A percentile compares a stretch with the other conserved stretches of the same genome.
phyloP scores from a whole-genome alignment of 306 rosid genomes.

The Gillenia trifoliata region DNA sequence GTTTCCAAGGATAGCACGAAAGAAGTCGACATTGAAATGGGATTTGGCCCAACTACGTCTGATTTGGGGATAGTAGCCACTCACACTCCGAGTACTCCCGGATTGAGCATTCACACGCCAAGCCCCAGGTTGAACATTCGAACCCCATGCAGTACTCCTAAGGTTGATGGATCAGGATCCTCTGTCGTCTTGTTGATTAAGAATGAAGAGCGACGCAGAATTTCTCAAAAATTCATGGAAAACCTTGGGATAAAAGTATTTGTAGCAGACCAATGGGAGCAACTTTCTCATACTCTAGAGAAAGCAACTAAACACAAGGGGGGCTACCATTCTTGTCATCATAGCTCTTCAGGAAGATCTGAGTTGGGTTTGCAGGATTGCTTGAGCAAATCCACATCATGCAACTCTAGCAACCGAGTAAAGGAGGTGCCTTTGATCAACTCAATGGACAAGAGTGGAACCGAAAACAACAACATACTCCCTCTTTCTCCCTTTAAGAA shows the following conservation, averaged over 20 bases:
- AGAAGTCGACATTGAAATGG: conserved; percentile 21
- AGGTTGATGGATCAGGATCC: conserved; percentile 46
- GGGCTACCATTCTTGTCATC: not conserved
- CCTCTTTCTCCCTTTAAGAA: conserved; percentile 25
- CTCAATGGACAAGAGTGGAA: not conserved
- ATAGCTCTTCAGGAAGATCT: conserved; percentile 18
- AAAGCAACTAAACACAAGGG: conserved; percentile 8
- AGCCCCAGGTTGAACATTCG: conserved; percentile 30
- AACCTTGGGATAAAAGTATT: conserved; percentile 29
- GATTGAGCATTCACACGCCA: not conserved
- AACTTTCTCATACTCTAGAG: conserved; percentile 21
- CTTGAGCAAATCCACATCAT: conserved; percentile 22
- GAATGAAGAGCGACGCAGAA: conserved; percentile 15
- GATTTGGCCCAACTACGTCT: conserved; percentile 2
- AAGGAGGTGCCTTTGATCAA: conserved; percentile 10
- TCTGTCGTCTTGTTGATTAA: conserved; percentile 27
- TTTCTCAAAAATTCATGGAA: conserved; percentile 31
- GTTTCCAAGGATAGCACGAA: not conserved
- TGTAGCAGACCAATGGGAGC: conserved; percentile 21
- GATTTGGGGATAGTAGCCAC: not conserved
- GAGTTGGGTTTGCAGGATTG: conserved; percentile 15
- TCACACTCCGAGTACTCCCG: not conserved
- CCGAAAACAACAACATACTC: conserved; percentile 8
- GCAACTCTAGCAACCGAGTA: not conserved
- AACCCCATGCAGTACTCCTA: conserved; percentile 24